A percentile compares a stretch with the other conserved stretches of the same genome.
These are phyloP conservation scores for Stevia rebaudiana DNA, from an alignment of 140 eudicot genomes.

Conservation along the genomic window DNA sequence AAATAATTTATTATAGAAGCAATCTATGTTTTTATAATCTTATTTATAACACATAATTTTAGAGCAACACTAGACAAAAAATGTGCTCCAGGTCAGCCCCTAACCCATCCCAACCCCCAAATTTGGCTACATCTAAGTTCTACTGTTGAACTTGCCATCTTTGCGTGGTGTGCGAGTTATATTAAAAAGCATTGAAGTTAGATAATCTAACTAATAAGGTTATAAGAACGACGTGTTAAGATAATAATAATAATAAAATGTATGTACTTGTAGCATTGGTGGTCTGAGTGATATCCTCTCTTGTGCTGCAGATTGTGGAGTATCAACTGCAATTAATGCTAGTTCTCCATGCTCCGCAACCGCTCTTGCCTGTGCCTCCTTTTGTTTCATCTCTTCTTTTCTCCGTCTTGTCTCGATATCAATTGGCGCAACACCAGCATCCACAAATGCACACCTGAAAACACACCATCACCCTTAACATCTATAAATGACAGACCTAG, in stretches of 20 bases:
- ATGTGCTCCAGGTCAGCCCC: neutral
- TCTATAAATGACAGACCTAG: neutral
- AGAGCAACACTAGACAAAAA: neutral
- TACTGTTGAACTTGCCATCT: constrained; percentile 7
- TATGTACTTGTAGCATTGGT: constrained; percentile 82
- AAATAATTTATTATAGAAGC: neutral
- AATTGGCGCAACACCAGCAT: constrained; percentile 91
- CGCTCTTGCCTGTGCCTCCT: constrained; percentile 78
- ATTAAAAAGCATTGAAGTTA: neutral
- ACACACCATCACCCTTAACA: neutral
- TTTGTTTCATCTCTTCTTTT: constrained; percentile 80
- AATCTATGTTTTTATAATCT: neutral
- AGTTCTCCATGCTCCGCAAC: constrained; percentile 94
- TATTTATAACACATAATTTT: neutral
- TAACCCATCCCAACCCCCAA: neutral
- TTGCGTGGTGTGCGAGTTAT: neutral
- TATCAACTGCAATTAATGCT: constrained; percentile 84
- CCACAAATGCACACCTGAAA: constrained; percentile 86
- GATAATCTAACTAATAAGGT: neutral
- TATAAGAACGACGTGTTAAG: neutral
- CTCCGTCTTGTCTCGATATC: constrained; percentile 81
- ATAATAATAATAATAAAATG: neutral
- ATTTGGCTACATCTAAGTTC: neutral
- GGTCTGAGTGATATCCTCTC: constrained; percentile 88
- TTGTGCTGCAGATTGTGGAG: constrained; percentile 57